Conservation (phyloP, 257 asterid genomes). For the Anisodus tanguticus region DNA sequence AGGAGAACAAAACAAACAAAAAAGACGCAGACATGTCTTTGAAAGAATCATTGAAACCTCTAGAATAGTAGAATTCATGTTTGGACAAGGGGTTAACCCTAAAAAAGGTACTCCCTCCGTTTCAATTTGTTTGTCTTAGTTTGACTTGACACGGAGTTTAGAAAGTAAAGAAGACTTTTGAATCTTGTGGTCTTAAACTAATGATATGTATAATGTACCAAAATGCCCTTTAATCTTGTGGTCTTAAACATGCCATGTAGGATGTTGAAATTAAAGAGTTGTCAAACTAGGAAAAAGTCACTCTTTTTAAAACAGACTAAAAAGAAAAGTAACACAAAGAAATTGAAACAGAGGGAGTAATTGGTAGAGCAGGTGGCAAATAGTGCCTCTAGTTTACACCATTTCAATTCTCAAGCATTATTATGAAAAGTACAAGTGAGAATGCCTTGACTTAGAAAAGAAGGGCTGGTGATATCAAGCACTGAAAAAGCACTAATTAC, state of each 20-base stretch:
- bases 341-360: background rate
- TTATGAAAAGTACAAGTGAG: background rate
- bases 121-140: too few species aligned
- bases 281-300: too few species aligned
- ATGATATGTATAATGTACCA: too few species aligned
- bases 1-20: background rate
- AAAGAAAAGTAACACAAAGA: too few species aligned
- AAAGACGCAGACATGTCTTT: background rate
- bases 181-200: too few species aligned
- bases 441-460: background rate
- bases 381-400: background rate
- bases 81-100: background rate
- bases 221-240: too few species aligned
- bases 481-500: background rate
- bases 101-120: background rate
- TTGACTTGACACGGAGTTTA: too few species aligned
- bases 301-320: too few species aligned
- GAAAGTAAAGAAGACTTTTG: too few species aligned
- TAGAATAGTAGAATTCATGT: background rate
- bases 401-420: too few species aligned
- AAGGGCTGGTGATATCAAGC: background rate
- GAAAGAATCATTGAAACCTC: background rate
- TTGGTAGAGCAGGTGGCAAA: background rate
- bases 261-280: too few species aligned
- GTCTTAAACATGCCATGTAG: too few species aligned